phyloP scores from a whole-genome alignment of 2,329 filamentous ascomycete species.

The Esteya vermicola region DNA sequence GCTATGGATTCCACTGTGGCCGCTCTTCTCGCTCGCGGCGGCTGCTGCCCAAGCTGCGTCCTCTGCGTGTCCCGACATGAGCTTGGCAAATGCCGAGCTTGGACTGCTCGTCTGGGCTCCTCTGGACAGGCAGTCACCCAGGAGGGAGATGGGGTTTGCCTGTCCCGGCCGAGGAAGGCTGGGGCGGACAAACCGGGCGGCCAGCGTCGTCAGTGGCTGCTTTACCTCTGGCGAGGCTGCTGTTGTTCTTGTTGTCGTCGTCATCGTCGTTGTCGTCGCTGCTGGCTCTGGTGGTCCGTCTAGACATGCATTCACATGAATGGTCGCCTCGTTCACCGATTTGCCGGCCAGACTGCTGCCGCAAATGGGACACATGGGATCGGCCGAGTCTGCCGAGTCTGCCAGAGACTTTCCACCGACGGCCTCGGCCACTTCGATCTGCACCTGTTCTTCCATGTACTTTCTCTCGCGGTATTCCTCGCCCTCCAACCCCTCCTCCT shows the following conservation, averaged over 20 bases:
- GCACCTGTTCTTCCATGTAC: slow-evolving; percentile 65
- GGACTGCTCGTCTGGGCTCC: neutral
- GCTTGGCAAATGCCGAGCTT: slow-evolving; percentile 71
- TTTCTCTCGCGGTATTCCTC: slow-evolving; percentile 40
- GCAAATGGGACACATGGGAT: slow-evolving; percentile 84
- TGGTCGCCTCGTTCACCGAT: slow-evolving; percentile 51
- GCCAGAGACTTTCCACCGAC: slow-evolving; percentile 18
- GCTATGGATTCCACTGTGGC: neutral
- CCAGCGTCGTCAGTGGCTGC: slow-evolving; percentile 20
- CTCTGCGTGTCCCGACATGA: slow-evolving; percentile 89
- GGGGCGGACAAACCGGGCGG: slow-evolving; percentile 51
- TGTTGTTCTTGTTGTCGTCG: slow-evolving; percentile 1
- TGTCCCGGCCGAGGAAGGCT: slow-evolving; percentile 66
- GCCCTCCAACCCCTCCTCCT: slow-evolving; percentile 27
- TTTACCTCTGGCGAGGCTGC: slow-evolving; percentile 12
- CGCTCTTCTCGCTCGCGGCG: slow-evolving; percentile 62
- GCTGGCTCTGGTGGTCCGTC: slow-evolving; percentile 35
- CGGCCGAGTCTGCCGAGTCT: too few relatives aligned
- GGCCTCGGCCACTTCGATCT: slow-evolving; percentile 45
- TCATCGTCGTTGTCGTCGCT: too few relatives aligned
- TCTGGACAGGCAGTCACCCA: slow-evolving; percentile 13
- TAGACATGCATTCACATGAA: slow-evolving; percentile 86
- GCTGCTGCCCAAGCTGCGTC: slow-evolving; percentile 81
- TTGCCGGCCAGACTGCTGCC: slow-evolving; percentile 45
- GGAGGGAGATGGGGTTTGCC: slow-evolving; percentile 57